A percentile compares a stretch with the other conserved stretches of the same genome.
These are phyloP conservation scores for Wickerhamiella bombiphila DNA, from an alignment of 805 yeast species.

Conservation along the genomic window DNA sequence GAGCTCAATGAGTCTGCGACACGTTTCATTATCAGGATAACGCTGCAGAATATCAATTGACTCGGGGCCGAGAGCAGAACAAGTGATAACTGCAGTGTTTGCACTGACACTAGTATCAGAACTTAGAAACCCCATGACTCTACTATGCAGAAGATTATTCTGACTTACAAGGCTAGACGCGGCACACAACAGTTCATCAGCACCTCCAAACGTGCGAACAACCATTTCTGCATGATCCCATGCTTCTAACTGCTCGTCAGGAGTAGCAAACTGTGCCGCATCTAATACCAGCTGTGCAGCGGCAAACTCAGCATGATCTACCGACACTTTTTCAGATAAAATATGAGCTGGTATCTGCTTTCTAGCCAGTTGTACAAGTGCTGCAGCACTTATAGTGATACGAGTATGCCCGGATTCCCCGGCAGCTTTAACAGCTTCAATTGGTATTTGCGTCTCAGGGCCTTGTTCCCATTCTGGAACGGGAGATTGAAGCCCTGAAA, in stretches of 20 bases:
- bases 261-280: neutral
- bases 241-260: neutral
- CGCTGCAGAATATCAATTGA: no score
- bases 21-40: no score
- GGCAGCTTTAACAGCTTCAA: neutral
- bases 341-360: neutral
- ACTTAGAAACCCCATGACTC: no score
- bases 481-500: neutral
- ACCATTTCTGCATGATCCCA: neutral
- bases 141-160: no score
- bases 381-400: neutral
- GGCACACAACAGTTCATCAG: neutral
- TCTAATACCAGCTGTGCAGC: neutral
- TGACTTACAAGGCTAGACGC: neutral
- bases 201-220: neutral
- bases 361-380: slow-evolving; percentile 1
- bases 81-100: no score
- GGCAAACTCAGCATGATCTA: neutral
- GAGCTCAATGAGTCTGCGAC: no score
- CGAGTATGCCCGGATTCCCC: neutral
- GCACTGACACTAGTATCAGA: no score
- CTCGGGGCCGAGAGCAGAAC: no score
- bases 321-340: neutral
- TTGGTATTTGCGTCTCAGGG: no score
- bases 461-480: neutral